Conservation (phyloP, 2,329 filamentous ascomycete genomes). For the Ramularia collo-cygni region DNA sequence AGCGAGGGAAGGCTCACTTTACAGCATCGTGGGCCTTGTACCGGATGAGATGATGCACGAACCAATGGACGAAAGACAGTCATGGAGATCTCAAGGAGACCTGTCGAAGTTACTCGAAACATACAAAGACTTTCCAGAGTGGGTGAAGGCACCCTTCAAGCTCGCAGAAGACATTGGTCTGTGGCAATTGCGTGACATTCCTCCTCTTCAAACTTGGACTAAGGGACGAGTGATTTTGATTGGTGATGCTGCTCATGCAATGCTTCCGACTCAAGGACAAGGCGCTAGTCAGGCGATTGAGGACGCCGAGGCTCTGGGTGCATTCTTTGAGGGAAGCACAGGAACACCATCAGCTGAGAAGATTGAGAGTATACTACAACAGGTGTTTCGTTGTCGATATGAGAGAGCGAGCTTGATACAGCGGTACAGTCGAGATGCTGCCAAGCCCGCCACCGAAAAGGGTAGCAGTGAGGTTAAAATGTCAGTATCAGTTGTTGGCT, state of each 20-base stretch:
- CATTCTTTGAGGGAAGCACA: slow-evolving; percentile 21
- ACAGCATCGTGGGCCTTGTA: slow-evolving; percentile 30
- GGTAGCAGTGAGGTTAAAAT: slow-evolving; percentile 30
- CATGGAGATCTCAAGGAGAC: slow-evolving; percentile 36
- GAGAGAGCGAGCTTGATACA: slow-evolving; percentile 38
- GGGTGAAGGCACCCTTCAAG: slow-evolving; percentile 32
- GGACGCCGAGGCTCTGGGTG: slow-evolving; percentile 46
- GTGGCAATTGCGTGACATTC: slow-evolving; percentile 57
- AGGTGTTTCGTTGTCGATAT: slow-evolving; percentile 28
- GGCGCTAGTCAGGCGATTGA: slow-evolving; percentile 61
- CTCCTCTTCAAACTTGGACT: slow-evolving; percentile 49
- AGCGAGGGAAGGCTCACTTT: slow-evolving; percentile 35
- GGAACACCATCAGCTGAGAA: slow-evolving; percentile 12
- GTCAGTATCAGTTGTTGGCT: slow-evolving; percentile 15
- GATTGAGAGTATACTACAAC: slow-evolving; percentile 19
- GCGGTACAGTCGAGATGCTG: slow-evolving; percentile 38
- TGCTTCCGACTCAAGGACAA: slow-evolving; percentile 55
- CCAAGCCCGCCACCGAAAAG: slow-evolving; percentile 33
- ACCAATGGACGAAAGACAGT: slow-evolving; percentile 29
- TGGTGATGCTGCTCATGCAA: slow-evolving; percentile 64
- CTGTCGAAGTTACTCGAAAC: slow-evolving; percentile 34
- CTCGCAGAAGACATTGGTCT: slow-evolving; percentile 33
- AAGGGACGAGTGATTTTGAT: slow-evolving; percentile 50
- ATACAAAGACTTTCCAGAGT: slow-evolving; percentile 37
- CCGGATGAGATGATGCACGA: slow-evolving; percentile 39